Percentiles rank a stretch among this genome's conserved stretches.
These are phyloP conservation scores for Ophiocordyceps unilateralis DNA, from an alignment of 2,329 filamentous ascomycete genomes.

Conservation along the genomic window DNA sequence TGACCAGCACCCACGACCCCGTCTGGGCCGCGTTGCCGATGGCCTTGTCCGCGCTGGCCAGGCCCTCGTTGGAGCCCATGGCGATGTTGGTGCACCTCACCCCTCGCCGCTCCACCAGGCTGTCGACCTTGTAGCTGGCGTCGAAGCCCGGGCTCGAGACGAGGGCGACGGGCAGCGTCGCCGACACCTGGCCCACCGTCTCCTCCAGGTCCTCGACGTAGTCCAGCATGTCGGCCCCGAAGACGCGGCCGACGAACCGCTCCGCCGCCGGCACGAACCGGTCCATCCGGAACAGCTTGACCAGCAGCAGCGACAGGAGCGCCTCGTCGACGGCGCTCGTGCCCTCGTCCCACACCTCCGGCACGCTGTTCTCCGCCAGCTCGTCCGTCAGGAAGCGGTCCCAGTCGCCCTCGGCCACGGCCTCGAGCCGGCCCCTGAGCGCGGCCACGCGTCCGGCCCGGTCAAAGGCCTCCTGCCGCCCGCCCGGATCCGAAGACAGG, in stretches of 20 bases:
- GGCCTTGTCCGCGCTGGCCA: slow-evolving; percentile 86
- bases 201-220: slow-evolving; percentile 70
- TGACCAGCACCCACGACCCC: slow-evolving; percentile 92
- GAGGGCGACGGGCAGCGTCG: slow-evolving; percentile 73
- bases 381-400: slow-evolving; percentile 72
- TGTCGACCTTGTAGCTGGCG: slow-evolving; percentile 97
- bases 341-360: slow-evolving; percentile 50
- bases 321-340: slow-evolving; percentile 54
- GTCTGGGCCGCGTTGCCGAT: slow-evolving; percentile 82
- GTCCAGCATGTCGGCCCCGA: slow-evolving; percentile 69
- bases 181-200: slow-evolving; percentile 69
- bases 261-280: slow-evolving; percentile 87
- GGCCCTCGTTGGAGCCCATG: slow-evolving; percentile 94
- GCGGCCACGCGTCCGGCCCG: slow-evolving; percentile 51
- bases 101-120: slow-evolving; percentile 67
- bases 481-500: slow-evolving; percentile 49
- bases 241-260: slow-evolving; percentile 73
- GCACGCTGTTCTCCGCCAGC: slow-evolving; percentile 69
- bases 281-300: slow-evolving; percentile 92
- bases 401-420: slow-evolving; percentile 50
- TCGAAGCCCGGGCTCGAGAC: slow-evolving; percentile 95
- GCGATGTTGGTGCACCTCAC: slow-evolving; percentile 90
- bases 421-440: slow-evolving; percentile 56
- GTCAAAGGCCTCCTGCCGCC: slow-evolving; percentile 49
- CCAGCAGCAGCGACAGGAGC: slow-evolving; percentile 66